Evolutionary conservation across 208 protist genomes (phyloP).

Genomic region (Trichomonas tenax): DNA sequence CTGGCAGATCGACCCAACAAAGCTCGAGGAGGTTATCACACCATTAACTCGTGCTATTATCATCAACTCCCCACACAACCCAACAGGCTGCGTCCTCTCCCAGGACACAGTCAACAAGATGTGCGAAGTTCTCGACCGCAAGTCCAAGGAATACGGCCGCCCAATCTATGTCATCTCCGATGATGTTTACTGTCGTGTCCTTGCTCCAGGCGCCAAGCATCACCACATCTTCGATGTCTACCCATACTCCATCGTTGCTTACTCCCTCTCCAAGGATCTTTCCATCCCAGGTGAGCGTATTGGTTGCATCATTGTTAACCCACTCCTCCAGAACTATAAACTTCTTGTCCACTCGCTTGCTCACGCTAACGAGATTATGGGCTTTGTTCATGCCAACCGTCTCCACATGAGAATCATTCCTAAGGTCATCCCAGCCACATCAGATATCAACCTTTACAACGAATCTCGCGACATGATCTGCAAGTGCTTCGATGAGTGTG

Average conservation of each 20-base stretch:
- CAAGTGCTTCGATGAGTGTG: not conserved
- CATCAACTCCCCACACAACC: constrained; percentile 3
- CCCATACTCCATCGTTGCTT: not conserved
- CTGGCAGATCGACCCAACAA: not conserved
- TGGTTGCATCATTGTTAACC: not conserved
- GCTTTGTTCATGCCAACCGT: not conserved
- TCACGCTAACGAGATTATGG: not conserved
- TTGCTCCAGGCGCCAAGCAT: not conserved
- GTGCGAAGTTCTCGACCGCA: not conserved
- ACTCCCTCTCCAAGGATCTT: not conserved
- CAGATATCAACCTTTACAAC: not conserved
- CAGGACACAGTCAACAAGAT: not conserved
- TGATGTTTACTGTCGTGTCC: not conserved
- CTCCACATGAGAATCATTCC: not conserved
- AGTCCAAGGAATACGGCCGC: not conserved
- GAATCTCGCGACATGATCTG: not conserved
- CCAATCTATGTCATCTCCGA: not conserved
- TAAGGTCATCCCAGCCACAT: not conserved
- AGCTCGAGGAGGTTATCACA: not conserved
- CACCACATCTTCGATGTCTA: not conserved
- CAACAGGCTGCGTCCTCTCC: not conserved
- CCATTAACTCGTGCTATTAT: not conserved
- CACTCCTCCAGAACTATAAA: not conserved
- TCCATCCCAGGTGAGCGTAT: constrained; percentile 1
- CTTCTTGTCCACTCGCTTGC: not conserved